Base-by-base conservation (phyloP, 2,329 filamentous ascomycete genomes). In the Teratosphaeria pseudoeucalypti region DNA sequence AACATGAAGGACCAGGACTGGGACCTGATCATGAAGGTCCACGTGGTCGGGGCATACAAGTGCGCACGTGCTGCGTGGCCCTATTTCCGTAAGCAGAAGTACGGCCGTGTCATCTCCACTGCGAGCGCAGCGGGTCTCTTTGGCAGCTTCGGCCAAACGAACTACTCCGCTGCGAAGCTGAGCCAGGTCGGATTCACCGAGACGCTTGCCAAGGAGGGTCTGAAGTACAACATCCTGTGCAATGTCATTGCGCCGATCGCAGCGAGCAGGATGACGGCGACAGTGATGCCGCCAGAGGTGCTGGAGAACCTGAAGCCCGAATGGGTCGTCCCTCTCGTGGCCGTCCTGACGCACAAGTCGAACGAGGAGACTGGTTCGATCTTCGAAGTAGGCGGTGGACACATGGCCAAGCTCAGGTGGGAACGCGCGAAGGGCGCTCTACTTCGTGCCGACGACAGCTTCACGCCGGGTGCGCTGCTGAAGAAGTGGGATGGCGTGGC, bases 61-160 rank as follows among this genome's bases (percentile, higher is more conserved):
- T 95, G 90, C 75, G 83, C 94, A 62, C 87, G 86, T 75, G 94
- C 94, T 64, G 94, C 94, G 57, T 99, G 94, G 92, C 91, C 92
- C 61, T 82, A 97, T 77, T 97, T 99, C 83, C 85, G 92, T 72
- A 97, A 97, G 80, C 94, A 99, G 79, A 97, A 96, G 84, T 99
- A 90, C 74, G 94, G 94, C 64, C 85, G 94, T 69, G 82, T 99
- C 67, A 96, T 99, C 79, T 97, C 95, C 82, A 97, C 94, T 27
- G 85, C 92, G 43, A 97, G 92, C n/a, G 91, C 91, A 60, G 92
- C 94, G 63, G 94, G 94, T 70, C 82, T 99, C 58, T 97, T 95
- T 74, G 94, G 94, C 71, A 94, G 85, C 78, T 97, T 96, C 72
- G 94, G 92, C 66, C 92, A 97, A 79, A 85, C 86, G 74, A 97